Conservation (phyloP, 139 green algal genomes). For the Chlamydomonas schloesseri region DNA sequence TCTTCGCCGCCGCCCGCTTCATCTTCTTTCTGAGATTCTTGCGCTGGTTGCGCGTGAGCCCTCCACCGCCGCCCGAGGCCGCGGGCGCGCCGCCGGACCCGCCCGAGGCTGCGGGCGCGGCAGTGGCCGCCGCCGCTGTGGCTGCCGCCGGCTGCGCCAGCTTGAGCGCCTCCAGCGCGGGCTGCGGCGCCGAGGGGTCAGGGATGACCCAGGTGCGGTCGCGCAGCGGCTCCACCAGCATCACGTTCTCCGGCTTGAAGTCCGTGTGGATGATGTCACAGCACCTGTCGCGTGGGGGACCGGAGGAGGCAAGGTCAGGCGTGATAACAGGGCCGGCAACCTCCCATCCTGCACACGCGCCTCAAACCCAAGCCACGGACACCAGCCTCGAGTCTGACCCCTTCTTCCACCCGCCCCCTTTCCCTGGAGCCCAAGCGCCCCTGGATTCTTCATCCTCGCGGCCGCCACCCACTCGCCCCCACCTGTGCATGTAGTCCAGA, state of each 20-base stretch:
- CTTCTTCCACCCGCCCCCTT: no score
- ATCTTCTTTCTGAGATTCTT: constrained; percentile 91
- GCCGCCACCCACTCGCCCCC: no score
- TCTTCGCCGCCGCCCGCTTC: constrained; percentile 74
- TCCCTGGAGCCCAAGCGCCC: no score
- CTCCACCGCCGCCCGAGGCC: constrained; percentile 24
- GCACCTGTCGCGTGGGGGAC: neutral
- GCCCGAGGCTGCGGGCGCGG: neutral
- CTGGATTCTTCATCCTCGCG: no score
- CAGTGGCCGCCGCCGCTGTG: neutral
- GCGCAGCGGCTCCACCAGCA: constrained; percentile 82
- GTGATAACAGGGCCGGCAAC: no score
- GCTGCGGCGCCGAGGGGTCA: constrained; percentile 10
- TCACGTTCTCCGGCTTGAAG: constrained; percentile 98
- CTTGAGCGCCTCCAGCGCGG: neutral
- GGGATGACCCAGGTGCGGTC: constrained; percentile 62
- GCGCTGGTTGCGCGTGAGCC: constrained; percentile 91
- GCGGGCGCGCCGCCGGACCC: constrained; percentile 11
- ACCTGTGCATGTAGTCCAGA: constrained; percentile 95
- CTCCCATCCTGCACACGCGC: no score
- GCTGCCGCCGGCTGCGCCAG: constrained; percentile 17
- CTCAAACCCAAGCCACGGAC: no score
- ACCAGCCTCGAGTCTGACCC: no score
- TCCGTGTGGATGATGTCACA: constrained; percentile 96
- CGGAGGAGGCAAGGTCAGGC: no score